These are phyloP conservation scores for Murraya koenigii DNA, from an alignment of 345 rosid genomes.

Conservation along the genomic window DNA sequence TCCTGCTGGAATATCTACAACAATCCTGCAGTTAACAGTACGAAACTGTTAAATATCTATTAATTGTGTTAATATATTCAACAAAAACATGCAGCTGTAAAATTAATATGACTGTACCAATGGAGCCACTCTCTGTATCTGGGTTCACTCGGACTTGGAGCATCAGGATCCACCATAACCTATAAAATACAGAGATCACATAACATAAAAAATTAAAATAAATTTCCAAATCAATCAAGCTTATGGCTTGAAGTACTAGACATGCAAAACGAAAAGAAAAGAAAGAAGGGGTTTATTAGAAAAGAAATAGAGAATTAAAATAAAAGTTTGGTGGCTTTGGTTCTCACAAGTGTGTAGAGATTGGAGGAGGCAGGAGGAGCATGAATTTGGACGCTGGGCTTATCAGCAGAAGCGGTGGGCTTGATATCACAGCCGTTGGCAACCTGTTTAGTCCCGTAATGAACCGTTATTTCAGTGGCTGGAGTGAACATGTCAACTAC, in stretches of 20 bases:
- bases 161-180: conserved; percentile 40
- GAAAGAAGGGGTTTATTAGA: no score
- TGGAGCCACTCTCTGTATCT: conserved; percentile 30
- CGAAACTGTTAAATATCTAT: no score
- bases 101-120: conserved; percentile 17
- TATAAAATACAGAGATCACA: not conserved
- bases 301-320: not conserved
- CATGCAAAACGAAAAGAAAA: no score
- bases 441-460: conserved; percentile 18
- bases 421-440: conserved; percentile 34
- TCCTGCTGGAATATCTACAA: conserved; percentile 42
- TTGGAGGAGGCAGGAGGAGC: conserved; percentile 10
- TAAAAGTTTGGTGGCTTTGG: no score
- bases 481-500: conserved; percentile 30
- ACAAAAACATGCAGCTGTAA: not conserved
- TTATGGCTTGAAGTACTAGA: no score
- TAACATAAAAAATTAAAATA: no score
- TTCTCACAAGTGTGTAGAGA: conserved; percentile 26
- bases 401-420: conserved; percentile 23
- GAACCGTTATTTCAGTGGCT: conserved; percentile 16
- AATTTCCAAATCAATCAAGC: no score
- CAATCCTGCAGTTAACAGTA: conserved; percentile 27
- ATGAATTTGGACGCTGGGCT: conserved; percentile 6
- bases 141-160: conserved; percentile 39
- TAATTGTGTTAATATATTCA: not conserved